A percentile compares a stretch with the other conserved stretches of the same genome.
These are phyloP conservation scores for Moringa oleifera DNA, from an alignment of 345 rosid genomes.

Conservation along the genomic window DNA sequence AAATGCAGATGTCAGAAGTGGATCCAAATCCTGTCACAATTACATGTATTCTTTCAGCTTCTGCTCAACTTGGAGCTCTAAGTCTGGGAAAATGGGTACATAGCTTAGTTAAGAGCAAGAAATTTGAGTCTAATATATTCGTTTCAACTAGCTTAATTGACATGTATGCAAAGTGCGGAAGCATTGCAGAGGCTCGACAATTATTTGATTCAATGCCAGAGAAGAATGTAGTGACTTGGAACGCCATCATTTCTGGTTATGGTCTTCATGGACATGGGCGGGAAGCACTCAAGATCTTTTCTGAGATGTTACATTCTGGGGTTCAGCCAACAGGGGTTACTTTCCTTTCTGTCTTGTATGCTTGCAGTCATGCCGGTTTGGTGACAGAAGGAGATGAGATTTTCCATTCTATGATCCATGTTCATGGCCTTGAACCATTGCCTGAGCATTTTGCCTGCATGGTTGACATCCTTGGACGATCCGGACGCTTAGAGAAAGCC, in stretches of 20 bases:
- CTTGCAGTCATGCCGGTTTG: constrained; percentile 84
- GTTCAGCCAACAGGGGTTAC: constrained; percentile 54
- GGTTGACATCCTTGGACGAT: constrained; percentile 81
- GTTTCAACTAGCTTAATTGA: constrained; percentile 73
- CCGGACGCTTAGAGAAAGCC: constrained; percentile 66
- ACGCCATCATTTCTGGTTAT: constrained; percentile 73
- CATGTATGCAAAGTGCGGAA: constrained; percentile 87
- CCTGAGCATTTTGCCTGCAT: constrained; percentile 72
- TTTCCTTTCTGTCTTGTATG: constrained; percentile 64
- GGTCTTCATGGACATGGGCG: constrained; percentile 81
- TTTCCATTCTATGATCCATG: constrained; percentile 57
- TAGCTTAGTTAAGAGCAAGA: constrained; percentile 39
- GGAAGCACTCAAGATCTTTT: constrained; percentile 53
- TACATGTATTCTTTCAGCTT: constrained; percentile 70
- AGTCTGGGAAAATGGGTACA: constrained; percentile 76
- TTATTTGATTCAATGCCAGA: constrained; percentile 50
- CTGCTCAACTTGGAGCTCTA: constrained; percentile 69
- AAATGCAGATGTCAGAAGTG: constrained; percentile 49
- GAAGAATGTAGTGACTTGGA: constrained; percentile 85
- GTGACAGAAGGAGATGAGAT: constrained; percentile 62
- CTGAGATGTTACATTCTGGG: constrained; percentile 46
- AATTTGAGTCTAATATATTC: constrained; percentile 50
- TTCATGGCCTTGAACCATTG: constrained; percentile 48
- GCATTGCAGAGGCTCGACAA: constrained; percentile 51
- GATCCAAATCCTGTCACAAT: constrained; percentile 61